phyloP scores from a whole-genome alignment of 805 yeast species.

The Pichia deserticola region DNA sequence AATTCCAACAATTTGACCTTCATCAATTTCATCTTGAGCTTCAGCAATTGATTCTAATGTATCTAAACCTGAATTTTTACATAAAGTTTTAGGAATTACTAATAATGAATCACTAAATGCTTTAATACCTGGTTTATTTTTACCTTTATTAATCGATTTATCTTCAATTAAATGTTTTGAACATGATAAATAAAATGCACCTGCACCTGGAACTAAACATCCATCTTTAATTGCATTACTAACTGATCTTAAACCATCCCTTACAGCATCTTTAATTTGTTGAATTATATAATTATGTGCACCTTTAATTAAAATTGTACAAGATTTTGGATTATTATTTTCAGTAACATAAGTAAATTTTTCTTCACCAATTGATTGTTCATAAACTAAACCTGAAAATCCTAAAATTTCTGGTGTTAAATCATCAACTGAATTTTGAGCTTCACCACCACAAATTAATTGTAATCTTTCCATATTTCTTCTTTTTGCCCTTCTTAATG shows the following conservation, averaged over 20 bases:
- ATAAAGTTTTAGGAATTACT: slow-evolving; percentile 86
- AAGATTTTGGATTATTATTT: slow-evolving; percentile 80
- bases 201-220: slow-evolving; percentile 91
- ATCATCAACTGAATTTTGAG: slow-evolving; percentile 96
- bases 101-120: slow-evolving; percentile 92
- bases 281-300: slow-evolving; percentile 82
- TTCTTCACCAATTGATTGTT: slow-evolving; percentile 93
- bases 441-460: slow-evolving; percentile 93
- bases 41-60: slow-evolving; percentile 80
- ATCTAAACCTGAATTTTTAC: slow-evolving; percentile 90
- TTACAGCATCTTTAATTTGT: slow-evolving; percentile 93
- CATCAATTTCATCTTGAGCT: slow-evolving; percentile 82
- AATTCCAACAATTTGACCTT: slow-evolving; percentile 80
- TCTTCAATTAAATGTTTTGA: slow-evolving; percentile 55
- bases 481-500: slow-evolving; percentile 95
- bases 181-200: slow-evolving; percentile 86
- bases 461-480: slow-evolving; percentile 99
- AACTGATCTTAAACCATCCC: slow-evolving; percentile 95
- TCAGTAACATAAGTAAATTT: slow-evolving; percentile 95
- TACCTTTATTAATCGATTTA: slow-evolving; percentile 60
- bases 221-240: slow-evolving; percentile 84
- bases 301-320: slow-evolving; percentile 88
- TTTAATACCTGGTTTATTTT: slow-evolving; percentile 79
- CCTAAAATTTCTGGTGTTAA: slow-evolving; percentile 75
- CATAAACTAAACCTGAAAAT: slow-evolving; percentile 82